These are phyloP conservation scores for Xylariaceae sp. DNA, from an alignment of 2,329 filamentous ascomycete genomes.

Conservation along the genomic window DNA sequence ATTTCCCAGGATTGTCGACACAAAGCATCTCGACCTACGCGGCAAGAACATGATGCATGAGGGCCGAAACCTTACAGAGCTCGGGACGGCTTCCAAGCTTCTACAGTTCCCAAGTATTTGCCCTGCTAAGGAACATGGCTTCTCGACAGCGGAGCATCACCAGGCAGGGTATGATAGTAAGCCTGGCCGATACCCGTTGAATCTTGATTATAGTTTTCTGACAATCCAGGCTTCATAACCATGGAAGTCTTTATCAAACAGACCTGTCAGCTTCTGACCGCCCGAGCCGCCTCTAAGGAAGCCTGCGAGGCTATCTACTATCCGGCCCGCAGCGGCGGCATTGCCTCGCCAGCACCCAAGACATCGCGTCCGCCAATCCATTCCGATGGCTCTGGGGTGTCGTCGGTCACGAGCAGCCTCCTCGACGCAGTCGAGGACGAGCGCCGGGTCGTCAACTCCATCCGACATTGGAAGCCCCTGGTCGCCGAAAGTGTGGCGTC, in stretches of 20 bases:
- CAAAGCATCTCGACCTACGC: constrained; percentile 49
- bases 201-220: constrained; percentile 2
- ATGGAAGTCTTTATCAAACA: constrained; percentile 20
- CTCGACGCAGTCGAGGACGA: too few relatives aligned
- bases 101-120: constrained; percentile 37
- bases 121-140: constrained; percentile 19
- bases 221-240: constrained; percentile 35
- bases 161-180: constrained; percentile 59
- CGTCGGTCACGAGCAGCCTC: constrained; percentile 1
- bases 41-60: constrained; percentile 33
- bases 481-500: not conserved
- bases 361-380: not conserved
- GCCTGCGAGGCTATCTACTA: not conserved
- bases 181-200: constrained; percentile 3
- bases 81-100: constrained; percentile 36
- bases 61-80: constrained; percentile 41
- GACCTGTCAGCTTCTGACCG: not conserved
- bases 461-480: too few relatives aligned
- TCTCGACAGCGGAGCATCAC: constrained; percentile 33
- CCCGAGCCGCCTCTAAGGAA: not conserved
- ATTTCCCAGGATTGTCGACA: constrained; percentile 51
- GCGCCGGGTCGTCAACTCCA: too few relatives aligned
- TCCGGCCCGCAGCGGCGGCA: too few relatives aligned
- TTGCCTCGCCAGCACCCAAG: too few relatives aligned
- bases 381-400: too few relatives aligned